Evolutionary conservation across 1,284 basidiomycete species (phyloP).

Genomic region (Uromyces viciae-fabae): DNA sequence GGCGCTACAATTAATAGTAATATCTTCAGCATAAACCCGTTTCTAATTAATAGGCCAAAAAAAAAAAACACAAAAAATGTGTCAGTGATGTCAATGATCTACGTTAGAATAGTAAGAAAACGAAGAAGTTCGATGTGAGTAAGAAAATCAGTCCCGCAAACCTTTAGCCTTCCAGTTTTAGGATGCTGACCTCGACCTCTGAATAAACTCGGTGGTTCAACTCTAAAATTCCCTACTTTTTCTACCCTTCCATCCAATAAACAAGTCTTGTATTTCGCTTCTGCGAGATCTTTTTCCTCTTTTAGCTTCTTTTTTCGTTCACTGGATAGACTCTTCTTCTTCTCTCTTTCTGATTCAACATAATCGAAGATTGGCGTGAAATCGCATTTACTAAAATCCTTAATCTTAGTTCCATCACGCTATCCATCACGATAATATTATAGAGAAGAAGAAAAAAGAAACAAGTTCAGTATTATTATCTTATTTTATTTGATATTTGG

Average conservation of each 20-base stretch:
- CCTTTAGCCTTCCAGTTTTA: slow-evolving; percentile 92
- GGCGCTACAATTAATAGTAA: slow-evolving; percentile 85
- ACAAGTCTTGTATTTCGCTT: slow-evolving; percentile 80
- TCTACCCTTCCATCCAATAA: slow-evolving; percentile 90
- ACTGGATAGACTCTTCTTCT: slow-evolving; percentile 79
- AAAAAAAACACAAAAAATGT: too few species aligned
- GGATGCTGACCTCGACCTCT: slow-evolving; percentile 97
- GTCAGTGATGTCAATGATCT: not conserved
- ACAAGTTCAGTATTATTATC: too few species aligned
- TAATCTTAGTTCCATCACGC: slow-evolving; percentile 70
- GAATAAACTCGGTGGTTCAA: slow-evolving; percentile 96
- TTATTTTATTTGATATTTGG: too few species aligned
- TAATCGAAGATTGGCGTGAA: slow-evolving; percentile 92
- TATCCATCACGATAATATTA: slow-evolving; percentile 17
- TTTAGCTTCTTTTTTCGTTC: slow-evolving; percentile 87
- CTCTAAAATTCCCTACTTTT: slow-evolving; percentile 95
- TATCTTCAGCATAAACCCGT: slow-evolving; percentile 84
- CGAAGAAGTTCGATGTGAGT: not conserved
- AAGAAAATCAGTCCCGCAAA: slow-evolving; percentile 60
- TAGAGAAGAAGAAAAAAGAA: too few species aligned
- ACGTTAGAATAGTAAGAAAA: not conserved
- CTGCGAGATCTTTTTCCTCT: slow-evolving; percentile 74
- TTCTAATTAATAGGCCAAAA: slow-evolving; percentile 61
- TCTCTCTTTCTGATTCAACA: slow-evolving; percentile 84
- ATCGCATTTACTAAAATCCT: slow-evolving; percentile 76